These are phyloP conservation scores for Penicillium soppii DNA, from an alignment of 495 filamentous ascomycete species.

Conservation along the genomic window DNA sequence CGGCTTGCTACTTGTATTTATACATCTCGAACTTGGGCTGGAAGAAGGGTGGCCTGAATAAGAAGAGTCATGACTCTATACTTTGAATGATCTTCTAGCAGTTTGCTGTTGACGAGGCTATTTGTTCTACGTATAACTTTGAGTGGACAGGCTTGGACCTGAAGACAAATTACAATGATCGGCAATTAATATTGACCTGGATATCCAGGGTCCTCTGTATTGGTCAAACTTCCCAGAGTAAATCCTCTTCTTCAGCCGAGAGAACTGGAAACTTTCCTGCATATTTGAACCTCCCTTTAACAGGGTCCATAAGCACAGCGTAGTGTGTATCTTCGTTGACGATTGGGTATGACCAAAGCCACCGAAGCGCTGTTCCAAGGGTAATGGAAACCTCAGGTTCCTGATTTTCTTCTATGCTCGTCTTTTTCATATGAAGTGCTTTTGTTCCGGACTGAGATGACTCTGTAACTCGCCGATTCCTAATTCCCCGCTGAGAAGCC, in stretches of 20 bases:
- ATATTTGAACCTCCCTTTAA: slow-evolving; percentile 44
- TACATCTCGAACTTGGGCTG: no score
- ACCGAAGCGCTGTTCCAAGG: slow-evolving; percentile 31
- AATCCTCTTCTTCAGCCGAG: not conserved
- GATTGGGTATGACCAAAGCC: slow-evolving; percentile 49
- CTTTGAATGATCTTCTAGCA: no score
- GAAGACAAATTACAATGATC: no score
- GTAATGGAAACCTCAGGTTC: slow-evolving; percentile 23
- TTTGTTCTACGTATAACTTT: no score
- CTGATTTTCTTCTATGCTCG: not conserved
- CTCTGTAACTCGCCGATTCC: not conserved
- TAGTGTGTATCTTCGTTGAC: slow-evolving; percentile 56
- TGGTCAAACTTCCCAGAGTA: no score
- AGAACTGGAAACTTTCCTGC: slow-evolving; percentile 29
- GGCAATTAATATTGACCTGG: no score
- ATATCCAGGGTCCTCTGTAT: no score
- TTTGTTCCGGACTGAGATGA: not conserved
- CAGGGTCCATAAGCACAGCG: slow-evolving; percentile 51
- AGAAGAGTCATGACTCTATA: no score
- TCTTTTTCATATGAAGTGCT: not conserved
- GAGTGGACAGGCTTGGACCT: no score
- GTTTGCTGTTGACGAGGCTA: no score
- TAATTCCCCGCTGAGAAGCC: slow-evolving; percentile 1
- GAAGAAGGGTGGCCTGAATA: no score
- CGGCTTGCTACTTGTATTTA: no score